These are phyloP conservation scores for Pyricularia pennisetigena DNA, from an alignment of 2,329 filamentous ascomycete genomes.

Conservation along the genomic window DNA sequence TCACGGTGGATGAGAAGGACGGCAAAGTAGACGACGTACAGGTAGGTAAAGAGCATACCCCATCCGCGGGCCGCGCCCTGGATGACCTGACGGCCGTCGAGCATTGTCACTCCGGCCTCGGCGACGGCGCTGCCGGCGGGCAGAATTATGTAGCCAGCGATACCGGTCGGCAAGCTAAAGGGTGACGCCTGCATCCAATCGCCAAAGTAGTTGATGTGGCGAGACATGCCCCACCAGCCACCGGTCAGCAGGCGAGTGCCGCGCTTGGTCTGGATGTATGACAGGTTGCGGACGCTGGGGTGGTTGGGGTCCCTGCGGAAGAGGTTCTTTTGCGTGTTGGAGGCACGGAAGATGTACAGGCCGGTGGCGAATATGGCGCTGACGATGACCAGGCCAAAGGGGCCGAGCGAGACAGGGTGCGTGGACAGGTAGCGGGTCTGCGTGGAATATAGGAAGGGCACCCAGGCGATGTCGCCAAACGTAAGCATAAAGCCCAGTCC, in stretches of 20 bases:
- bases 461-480: slow-evolving; percentile 81
- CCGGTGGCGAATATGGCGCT: slow-evolving; percentile 57
- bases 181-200: slow-evolving; percentile 88
- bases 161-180: slow-evolving; percentile 71
- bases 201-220: slow-evolving; percentile 87
- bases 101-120: slow-evolving; percentile 39
- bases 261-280: slow-evolving; percentile 69
- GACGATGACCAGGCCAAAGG: slow-evolving; percentile 50
- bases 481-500: slow-evolving; percentile 88
- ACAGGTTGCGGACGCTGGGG: slow-evolving; percentile 62
- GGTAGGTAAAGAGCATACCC: slow-evolving; percentile 86
- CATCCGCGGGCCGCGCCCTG: slow-evolving; percentile 68
- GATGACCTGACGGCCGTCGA: slow-evolving; percentile 54
- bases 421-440: slow-evolving; percentile 74
- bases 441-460: slow-evolving; percentile 74
- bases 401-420: slow-evolving; percentile 65
- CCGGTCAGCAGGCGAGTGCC: slow-evolving; percentile 70
- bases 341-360: slow-evolving; percentile 76
- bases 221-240: slow-evolving; percentile 81
- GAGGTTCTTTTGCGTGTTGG: slow-evolving; percentile 84
- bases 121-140: slow-evolving; percentile 33
- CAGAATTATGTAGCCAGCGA: slow-evolving; percentile 67
- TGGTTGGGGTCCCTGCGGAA: slow-evolving; percentile 82
- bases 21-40: slow-evolving; percentile 89
- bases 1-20: slow-evolving; percentile 80